phyloP scores from a whole-genome alignment of 495 filamentous ascomycete species.

The Xylona heveae region DNA sequence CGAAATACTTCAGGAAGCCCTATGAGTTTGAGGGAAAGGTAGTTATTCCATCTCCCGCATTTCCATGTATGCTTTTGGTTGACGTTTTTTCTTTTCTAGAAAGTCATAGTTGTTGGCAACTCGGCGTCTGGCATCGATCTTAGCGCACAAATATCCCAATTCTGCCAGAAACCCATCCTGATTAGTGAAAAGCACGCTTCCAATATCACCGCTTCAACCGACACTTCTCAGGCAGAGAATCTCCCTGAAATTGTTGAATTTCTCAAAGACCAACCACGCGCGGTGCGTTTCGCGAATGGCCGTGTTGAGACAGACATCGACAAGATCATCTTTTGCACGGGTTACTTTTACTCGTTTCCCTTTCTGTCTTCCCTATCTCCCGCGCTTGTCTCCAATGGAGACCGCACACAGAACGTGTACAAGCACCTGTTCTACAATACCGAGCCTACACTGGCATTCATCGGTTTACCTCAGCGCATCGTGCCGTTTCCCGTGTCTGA shows the following conservation, averaged over 20 bases:
- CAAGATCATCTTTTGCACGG: conserved; percentile 49
- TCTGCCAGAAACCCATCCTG: conserved; percentile 27
- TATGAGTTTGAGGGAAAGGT: not conserved
- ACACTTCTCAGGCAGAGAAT: conserved; percentile 29
- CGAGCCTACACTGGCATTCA: conserved; percentile 61
- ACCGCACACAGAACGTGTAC: conserved; percentile 45
- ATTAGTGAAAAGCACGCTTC: conserved; percentile 24
- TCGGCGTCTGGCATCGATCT: conserved; percentile 71
- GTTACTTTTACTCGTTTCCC: conserved; percentile 50
- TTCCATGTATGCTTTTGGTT: conserved; percentile 4
- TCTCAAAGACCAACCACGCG: conserved; percentile 21
- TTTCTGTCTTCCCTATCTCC: conserved; percentile 41
- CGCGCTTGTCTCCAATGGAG: conserved; percentile 41
- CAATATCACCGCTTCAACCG: too few species aligned
- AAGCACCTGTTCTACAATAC: conserved; percentile 57
- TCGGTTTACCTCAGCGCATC: conserved; percentile 52
- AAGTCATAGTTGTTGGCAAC: conserved; percentile 58
- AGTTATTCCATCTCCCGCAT: not conserved
- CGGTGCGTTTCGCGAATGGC: conserved; percentile 30
- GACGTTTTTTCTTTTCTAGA: conserved; percentile 11
- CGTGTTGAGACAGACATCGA: conserved; percentile 37
- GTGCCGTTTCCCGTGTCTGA: conserved; percentile 68
- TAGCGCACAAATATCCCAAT: conserved; percentile 42
- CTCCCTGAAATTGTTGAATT: conserved; percentile 39
- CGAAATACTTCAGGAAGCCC: not conserved